phyloP scores from a whole-genome alignment of 2,329 filamentous ascomycete species.

The Arthroderma sp. region DNA sequence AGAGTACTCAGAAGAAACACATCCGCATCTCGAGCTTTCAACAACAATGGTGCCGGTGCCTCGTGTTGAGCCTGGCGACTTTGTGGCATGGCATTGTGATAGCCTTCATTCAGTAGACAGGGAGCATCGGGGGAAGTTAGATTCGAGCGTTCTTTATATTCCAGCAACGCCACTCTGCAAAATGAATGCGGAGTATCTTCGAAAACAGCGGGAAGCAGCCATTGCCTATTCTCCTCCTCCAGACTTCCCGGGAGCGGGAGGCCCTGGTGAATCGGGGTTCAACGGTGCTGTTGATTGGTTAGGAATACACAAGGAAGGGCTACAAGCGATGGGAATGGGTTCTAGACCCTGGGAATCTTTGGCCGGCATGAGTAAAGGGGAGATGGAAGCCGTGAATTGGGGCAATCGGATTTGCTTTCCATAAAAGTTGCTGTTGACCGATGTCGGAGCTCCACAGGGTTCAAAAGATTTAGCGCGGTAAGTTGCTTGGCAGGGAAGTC shows the following conservation, averaged over 20 bases:
- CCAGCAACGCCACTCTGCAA: conserved; percentile 72
- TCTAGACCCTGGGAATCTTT: conserved; percentile 37
- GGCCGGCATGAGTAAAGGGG: conserved; percentile 35
- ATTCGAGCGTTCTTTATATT: conserved; percentile 82
- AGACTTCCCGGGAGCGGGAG: conserved; percentile 52
- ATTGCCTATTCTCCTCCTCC: conserved; percentile 52
- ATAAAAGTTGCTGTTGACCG: no score
- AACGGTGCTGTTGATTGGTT: conserved; percentile 27
- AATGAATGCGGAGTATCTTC: conserved; percentile 57
- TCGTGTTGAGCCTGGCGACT: conserved; percentile 57
- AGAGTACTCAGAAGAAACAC: conserved; percentile 41
- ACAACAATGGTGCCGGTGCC: conserved; percentile 61
- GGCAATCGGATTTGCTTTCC: conserved; percentile 44
- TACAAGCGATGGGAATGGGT: conserved; percentile 43
- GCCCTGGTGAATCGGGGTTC: conserved; percentile 30
- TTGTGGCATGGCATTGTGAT: conserved; percentile 69
- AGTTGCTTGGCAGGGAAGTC: no score
- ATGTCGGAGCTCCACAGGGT: no score
- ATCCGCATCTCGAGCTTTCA: conserved; percentile 57
- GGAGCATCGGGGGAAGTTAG: conserved; percentile 54
- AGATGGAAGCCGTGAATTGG: conserved; percentile 37
- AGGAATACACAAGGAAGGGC: conserved; percentile 33
- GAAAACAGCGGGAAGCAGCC: conserved; percentile 58
- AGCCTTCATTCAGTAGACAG: conserved; percentile 72
- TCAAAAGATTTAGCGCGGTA: no score